Evolutionary conservation across 2,329 filamentous ascomycete genomes (phyloP).

Genomic region (Thermoascus crustaceus): DNA sequence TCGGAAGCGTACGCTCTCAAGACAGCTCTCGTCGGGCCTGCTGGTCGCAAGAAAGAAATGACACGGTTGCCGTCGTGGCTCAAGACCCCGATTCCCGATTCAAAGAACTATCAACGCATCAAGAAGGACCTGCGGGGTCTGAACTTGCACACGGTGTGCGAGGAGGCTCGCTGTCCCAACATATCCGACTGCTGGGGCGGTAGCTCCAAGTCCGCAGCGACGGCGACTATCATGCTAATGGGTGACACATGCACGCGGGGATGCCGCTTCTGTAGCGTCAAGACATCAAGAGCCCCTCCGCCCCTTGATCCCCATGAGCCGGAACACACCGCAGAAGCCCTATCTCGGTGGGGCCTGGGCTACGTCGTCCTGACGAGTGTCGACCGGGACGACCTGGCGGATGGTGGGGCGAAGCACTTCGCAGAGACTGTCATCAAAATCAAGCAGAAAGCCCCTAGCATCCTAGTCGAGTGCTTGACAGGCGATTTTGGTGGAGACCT

Average conservation of each 20-base stretch:
- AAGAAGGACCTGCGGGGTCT: conserved; percentile 87
- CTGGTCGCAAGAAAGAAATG: conserved; percentile 56
- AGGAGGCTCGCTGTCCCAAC: conserved; percentile 95
- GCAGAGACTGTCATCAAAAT: conserved; percentile 91
- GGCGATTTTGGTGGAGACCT: conserved; percentile 80
- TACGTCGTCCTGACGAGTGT: conserved; percentile 94
- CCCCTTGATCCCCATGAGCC: conserved; percentile 93
- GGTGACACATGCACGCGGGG: conserved; percentile 95
- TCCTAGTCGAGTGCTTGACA: conserved; percentile 44
- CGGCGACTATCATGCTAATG: conserved; percentile 99
- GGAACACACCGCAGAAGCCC: conserved; percentile 89
- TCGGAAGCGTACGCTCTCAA: conserved; percentile 52
- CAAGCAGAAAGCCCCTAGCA: conserved; percentile 59
- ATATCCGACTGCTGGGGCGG: conserved; percentile 98
- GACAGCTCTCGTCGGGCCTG: conserved; percentile 53
- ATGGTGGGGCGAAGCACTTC: conserved; percentile 83
- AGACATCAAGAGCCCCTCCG: conserved; percentile 67
- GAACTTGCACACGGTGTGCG: conserved; percentile 89
- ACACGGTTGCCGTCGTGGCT: conserved; percentile 84
- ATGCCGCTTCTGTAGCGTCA: conserved; percentile 94
- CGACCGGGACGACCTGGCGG: conserved; percentile 82
- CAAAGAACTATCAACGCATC: conserved; percentile 86
- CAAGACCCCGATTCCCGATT: conserved; percentile 85
- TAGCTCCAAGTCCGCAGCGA: conserved; percentile 76
- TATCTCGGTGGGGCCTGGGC: conserved; percentile 85